phyloP scores from a whole-genome alignment of 1,139 yeast genomes.

The Pneumocystis canis region DNA sequence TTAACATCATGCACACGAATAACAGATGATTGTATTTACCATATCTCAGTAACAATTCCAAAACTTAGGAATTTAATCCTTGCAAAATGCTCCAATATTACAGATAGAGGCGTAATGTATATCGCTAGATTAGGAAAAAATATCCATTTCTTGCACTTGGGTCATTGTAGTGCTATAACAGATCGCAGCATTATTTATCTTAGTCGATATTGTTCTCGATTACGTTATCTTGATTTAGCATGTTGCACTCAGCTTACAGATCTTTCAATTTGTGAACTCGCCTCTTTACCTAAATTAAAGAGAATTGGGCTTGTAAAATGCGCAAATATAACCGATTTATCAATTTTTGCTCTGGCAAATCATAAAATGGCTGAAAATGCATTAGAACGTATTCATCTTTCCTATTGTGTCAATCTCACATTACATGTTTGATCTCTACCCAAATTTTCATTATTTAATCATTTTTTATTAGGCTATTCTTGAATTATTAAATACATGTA shows the following conservation, averaged over 20 bases:
- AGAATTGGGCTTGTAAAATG: constrained; percentile 92
- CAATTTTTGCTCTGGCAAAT: constrained; percentile 62
- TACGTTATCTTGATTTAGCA: constrained; percentile 88
- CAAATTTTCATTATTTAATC: neutral
- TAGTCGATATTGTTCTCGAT: constrained; percentile 65
- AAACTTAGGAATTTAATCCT: constrained; percentile 72
- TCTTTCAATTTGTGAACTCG: constrained; percentile 61
- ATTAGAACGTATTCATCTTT: constrained; percentile 84
- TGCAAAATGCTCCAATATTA: constrained; percentile 76
- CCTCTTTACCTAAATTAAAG: constrained; percentile 64
- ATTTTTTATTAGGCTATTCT: constrained; percentile 16
- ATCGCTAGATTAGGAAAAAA: constrained; percentile 63
- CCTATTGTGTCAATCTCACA: constrained; percentile 75
- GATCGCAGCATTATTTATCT: constrained; percentile 71
- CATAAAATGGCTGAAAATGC: constrained; percentile 53
- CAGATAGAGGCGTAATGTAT: constrained; percentile 67
- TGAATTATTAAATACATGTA: constrained; percentile 63
- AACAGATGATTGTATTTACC: constrained; percentile 65
- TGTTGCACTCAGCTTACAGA: constrained; percentile 86
- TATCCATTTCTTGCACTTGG: constrained; percentile 79
- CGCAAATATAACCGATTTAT: constrained; percentile 72
- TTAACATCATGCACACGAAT: constrained; percentile 72
- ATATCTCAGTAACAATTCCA: constrained; percentile 64
- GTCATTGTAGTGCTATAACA: constrained; percentile 84
- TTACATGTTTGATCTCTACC: constrained; percentile 14